Base-by-base conservation (phyloP, 2,329 filamentous ascomycete genomes). In the Xylaria hypoxylon region DNA sequence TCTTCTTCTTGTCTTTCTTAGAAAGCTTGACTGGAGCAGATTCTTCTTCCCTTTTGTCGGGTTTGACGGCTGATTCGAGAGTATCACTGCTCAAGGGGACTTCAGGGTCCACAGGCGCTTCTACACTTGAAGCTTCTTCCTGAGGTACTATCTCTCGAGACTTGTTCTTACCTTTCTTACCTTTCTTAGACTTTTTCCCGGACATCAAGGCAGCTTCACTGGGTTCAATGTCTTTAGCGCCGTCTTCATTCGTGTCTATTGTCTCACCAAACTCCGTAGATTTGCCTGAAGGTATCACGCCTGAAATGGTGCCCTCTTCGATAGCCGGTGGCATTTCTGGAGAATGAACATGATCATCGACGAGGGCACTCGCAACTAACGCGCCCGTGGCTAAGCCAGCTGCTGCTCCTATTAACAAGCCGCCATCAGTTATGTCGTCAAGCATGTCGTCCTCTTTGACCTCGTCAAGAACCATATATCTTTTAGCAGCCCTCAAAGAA, bases 111-210 rank as follows among this genome's bases (percentile, higher is more conserved):
- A n/a, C 13, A 45, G 64, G 15, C 11, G 24, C n/a, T 13, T 60
- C 58, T 40, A n/a, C 50, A 56, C 5, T 28, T 47, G 61, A 47
- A 17, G 40, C 17, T 60, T 48, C 62, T 48, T 31, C 56, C 11
- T 26, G 11, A 19, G 56, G 22, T 47, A 60, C 52, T 19, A 58
- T 62, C 13, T 77, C 58, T 38, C 48, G 68, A 31, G 71, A 68
- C 50, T 77, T 74, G 5, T 73, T 75, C 66, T 82, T 82, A 55
- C 52, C 62, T 51, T 80, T 80, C 71, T 81, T 81, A 31, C 79
- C 78, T 56, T 82, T 82, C 73, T 82, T 81, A 35, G 78, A 76
- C 65, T 69, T 64, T 31, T 71, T 69, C 57, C 67, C 42, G 26
- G 51, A 51, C 65, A 42, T 50, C 51, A 28, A 22, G 26, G 10